Evolutionary conservation across 768 basidiomycete genomes (phyloP), one percentile per base, ranked within the genome.

Genomic region (Amanita subjunquillea): DNA sequence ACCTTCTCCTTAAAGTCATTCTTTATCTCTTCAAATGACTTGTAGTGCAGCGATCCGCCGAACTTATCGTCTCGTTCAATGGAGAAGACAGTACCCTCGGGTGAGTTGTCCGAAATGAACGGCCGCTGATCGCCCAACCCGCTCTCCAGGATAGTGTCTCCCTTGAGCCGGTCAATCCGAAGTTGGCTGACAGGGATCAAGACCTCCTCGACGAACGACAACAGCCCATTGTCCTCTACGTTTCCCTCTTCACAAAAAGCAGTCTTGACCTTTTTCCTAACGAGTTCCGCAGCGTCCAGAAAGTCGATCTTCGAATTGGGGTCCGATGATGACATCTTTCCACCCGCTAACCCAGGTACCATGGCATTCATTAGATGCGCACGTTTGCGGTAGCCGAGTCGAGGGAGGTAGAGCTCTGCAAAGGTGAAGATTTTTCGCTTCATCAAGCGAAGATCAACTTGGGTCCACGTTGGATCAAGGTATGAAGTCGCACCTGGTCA

Each of bases 371-470:
- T 99, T 42, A 99, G 75, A 66, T 99, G 96, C 0, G 94, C 89
- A 32, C 95, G 91, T 68, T 96, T 97, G 49, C 73, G 70, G 72
- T 97, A 98, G 34, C 95, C 96, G 30, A 98, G 77, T 56, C 81
- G 77, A 3, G 96, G 96, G 49, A 99, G 85, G 78, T 93, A 94
- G 60, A 87, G 79, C 65, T 98, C 94, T 6, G 96, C 94, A 61
- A 95, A 95, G 17, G 92, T 97, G 69, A 99, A 99, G 63, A 98
- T 97, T 72, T 98, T 98, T 54, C 95, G 83, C 91, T 95, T n/a
- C 30, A 32, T n/a, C 22, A 34, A 7, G 13, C 29, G 46, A 32
- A 27, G 40, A 22, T 40, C 6, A 42, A 43, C 17, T 29, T n/a
- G 25, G 50, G 34, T 7, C 17, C 8, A 15, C 36, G 44, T 6